Evolutionary conservation across 257 asterid genomes (phyloP).

Genomic region (Fraxinus excelsior): DNA sequence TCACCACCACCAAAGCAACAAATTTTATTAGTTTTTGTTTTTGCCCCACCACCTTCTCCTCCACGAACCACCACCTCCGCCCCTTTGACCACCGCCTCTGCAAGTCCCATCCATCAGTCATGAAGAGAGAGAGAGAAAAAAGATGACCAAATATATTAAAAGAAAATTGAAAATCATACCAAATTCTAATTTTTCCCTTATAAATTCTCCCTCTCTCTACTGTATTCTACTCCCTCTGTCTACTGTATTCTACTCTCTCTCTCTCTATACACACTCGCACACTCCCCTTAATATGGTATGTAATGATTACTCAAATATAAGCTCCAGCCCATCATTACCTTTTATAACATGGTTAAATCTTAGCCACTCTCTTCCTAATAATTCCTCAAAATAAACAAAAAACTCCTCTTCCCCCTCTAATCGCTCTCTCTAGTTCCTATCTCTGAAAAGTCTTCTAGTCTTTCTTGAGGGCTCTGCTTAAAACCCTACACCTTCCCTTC

Average conservation of each 20-base stretch:
- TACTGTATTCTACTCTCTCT: background rate
- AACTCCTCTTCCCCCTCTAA: background rate
- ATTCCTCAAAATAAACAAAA: constrained; percentile 45
- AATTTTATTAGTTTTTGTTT: background rate
- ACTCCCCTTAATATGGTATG: background rate
- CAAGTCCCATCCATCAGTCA: constrained; percentile 3
- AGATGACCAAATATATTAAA: background rate
- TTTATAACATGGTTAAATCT: constrained; percentile 46
- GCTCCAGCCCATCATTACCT: constrained; percentile 62
- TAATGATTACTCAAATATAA: constrained; percentile 57
- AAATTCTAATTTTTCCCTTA: background rate
- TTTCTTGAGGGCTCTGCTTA: constrained; percentile 35
- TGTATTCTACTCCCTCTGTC: background rate
- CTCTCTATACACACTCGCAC: background rate
- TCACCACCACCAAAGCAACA: constrained; percentile 26
- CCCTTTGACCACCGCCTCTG: constrained; percentile 20
- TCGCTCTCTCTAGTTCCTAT: constrained; percentile 19
- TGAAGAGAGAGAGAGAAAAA: background rate
- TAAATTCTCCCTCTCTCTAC: background rate
- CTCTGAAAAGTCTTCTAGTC: constrained; percentile 30
- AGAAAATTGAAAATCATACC: background rate
- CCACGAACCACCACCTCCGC: constrained; percentile 30
- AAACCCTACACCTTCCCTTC: constrained; percentile 22
- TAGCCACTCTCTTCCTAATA: constrained; percentile 37
- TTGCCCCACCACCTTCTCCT: constrained; percentile 12